Percentiles rank a stretch among this genome's conserved stretches.
Evolutionary conservation across 352 stramenopile species (phyloP).

Genomic region (Aphanomyces invadans): DNA sequence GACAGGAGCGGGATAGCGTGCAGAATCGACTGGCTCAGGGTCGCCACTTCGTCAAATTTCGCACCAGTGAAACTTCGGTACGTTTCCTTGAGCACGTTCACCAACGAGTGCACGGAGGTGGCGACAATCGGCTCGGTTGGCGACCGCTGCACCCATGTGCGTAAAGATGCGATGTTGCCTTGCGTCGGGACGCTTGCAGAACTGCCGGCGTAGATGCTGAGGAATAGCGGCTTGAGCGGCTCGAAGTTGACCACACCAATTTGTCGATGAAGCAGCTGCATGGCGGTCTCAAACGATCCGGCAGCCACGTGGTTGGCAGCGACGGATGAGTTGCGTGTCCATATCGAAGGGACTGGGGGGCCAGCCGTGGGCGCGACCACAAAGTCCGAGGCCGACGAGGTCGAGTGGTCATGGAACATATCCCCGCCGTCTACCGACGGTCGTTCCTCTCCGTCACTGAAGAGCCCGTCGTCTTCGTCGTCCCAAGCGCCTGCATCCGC

Average conservation of each 20-base stretch:
- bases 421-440: conserved; percentile 33
- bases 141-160: conserved; percentile 75
- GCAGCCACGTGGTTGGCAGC: conserved; percentile 96
- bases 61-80: conserved; percentile 96
- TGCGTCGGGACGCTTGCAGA: conserved; percentile 79
- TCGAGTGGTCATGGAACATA: conserved; percentile 58
- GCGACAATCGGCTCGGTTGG: conserved; percentile 84
- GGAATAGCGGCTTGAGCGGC: conserved; percentile 88
- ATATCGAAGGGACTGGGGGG: conserved; percentile 82
- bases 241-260: conserved; percentile 98
- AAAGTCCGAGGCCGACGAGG: conserved; percentile 52
- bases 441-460: conserved; percentile 53
- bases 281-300: conserved; percentile 92
- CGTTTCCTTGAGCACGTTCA: conserved; percentile 91
- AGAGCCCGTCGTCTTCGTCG: conserved; percentile 80
- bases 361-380: conserved; percentile 87
- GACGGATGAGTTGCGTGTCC: conserved; percentile 95
- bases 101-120: conserved; percentile 84
- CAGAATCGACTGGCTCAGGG: conserved; percentile 89
- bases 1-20: conserved; percentile 93
- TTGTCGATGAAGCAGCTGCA: conserved; percentile 98
- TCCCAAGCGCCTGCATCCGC: conserved; percentile 60
- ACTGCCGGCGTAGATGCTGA: conserved; percentile 76
- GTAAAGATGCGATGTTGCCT: conserved; percentile 62
- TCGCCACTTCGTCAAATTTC: conserved; percentile 97